Percentiles rank a stretch among this genome's conserved stretches.
These are phyloP conservation scores for Gyrodon lividus DNA, from an alignment of 768 basidiomycete species.

Conservation along the genomic window DNA sequence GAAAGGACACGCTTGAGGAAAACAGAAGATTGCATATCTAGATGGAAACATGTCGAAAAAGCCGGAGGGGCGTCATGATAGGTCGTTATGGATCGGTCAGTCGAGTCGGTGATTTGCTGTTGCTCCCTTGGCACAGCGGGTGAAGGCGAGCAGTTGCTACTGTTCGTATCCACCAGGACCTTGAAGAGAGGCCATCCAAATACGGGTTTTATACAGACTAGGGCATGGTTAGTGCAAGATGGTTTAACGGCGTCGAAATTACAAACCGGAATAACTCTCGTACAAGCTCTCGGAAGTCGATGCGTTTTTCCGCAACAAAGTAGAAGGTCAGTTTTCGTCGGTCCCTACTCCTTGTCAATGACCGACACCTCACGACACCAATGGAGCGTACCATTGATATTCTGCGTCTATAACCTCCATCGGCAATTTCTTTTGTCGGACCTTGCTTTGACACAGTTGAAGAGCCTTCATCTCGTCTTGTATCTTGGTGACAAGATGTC, in stretches of 20 bases:
- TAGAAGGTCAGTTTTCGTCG: conserved; percentile 98
- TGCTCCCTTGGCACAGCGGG: conserved; percentile 1
- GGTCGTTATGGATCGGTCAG: conserved; percentile 18
- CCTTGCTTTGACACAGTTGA: conserved; percentile 88
- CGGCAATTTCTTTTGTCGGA: conserved; percentile 88
- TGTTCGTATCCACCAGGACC: conserved; percentile 46
- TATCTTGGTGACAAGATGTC: conserved; percentile 75
- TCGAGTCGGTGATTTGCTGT: conserved; percentile 11
- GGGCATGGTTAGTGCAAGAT: neutral
- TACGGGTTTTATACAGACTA: conserved; percentile 89
- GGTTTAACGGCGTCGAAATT: conserved; percentile 1
- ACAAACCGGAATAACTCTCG: conserved; percentile 85
- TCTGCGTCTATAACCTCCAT: conserved; percentile 99
- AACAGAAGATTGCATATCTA: conserved; percentile 31
- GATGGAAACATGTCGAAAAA: conserved; percentile 16
- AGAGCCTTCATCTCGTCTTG: conserved; percentile 93
- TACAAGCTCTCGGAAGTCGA: conserved; percentile 95
- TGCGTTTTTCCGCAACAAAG: conserved; percentile 92
- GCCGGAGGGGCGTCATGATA: conserved; percentile 18
- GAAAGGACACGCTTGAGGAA: conserved; percentile 6
- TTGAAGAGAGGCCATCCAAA: conserved; percentile 91
- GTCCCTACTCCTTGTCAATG: conserved; percentile 57
- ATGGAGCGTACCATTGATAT: conserved; percentile 82
- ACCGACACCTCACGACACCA: neutral
- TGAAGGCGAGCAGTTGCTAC: conserved; percentile 22